Evolutionary conservation across 305 asterid species (phyloP), one percentile per base, ranked within the genome.

Genomic region (Fraxinus sp.): DNA sequence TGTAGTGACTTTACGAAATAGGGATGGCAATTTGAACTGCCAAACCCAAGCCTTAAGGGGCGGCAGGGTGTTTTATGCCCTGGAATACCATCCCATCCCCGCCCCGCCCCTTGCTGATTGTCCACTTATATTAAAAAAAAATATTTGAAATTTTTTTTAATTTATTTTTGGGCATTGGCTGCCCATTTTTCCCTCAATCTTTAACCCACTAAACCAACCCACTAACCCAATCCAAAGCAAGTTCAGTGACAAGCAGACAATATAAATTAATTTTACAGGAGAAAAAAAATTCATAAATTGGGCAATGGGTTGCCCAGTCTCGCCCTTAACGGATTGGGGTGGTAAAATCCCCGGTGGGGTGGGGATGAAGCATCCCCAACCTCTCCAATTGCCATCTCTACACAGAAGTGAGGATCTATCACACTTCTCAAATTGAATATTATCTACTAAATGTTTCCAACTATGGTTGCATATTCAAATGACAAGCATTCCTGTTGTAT

Each of bases 1-100:
- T 81, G 32, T 1, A 80, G 79, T 72, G 79, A 76, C 70, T 59
- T 28, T 70, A 46, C 74, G 13, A 43, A 43, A 11, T 43, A 43
- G 52, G 5, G 1, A 10, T 43, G 52, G 52, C 16, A 43, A 43
- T 43, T 43, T 43, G 52, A 43, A 43, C 16, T 0, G 52, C 16
- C 5, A 2, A 43, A 43, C 52, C 16, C 16, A 11, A 43, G 52
- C 52, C 16, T 2, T 39, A 7, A 4, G 5, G 16, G n/a, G 52
- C 16, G 52, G 16, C 52, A 11, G 16, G 16, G 52, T 11, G 49
- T 11, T 39, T 9, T 39, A 13, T 39, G 49, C 13, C 49, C 14
- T 0, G 3, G 49, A 2, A 39, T 37, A 8, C 43, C 43, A 37
- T 37, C 43, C 43, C 10, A 8, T 8, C 49, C 49, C 49, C 16